Base-by-base conservation (phyloP, 2,329 filamentous ascomycete genomes). In the Trichocomaceae sp. region DNA sequence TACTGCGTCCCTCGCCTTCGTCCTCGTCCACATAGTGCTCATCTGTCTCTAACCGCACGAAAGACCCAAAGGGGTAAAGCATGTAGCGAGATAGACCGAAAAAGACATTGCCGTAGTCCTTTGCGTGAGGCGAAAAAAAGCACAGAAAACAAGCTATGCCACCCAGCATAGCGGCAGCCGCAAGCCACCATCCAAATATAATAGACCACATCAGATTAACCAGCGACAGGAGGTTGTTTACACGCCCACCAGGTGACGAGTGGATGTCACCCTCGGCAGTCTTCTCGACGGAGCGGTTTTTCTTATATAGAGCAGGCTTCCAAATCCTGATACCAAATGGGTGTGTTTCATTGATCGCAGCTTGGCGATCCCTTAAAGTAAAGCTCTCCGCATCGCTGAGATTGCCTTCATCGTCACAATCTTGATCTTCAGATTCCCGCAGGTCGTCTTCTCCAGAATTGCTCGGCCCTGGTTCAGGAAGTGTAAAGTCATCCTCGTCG, bases 251-350 rank as follows among this genome's bases (percentile, higher is more conserved):
- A 0, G 93, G 93, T 1, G 89, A 85, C 2, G 92, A 97, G 75
- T 99, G 93, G 57, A 99, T 97, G 70, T 99, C 93, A 13, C 88
- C 91, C 73, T 97, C 92, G 5, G 93, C 93, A 47, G 86, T 95
- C 72, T 95, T 93, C 70, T 97, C 90, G 37, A 99, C 95, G 1
- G 93, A 99, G 55, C 93, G 85, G 64, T 87, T 86, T 72, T 99
- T 99, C 75, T 99, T 99, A 80, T 99, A 99, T 59, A 99, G 72
- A 1, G 93, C 95, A 44, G 93, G 93, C 72, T 99, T 99, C 93
- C 93, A 99, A 60, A 99, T 89, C 69, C 95, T 85, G 68, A 99
- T 97, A 78, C 93, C 93, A 65, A 99, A 99, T 0, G 93, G 93
- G 77, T 99, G 93, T 0, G 93, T 99, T 70, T 96, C 87, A 74